Percentiles rank a stretch among this genome's conserved stretches.
Conservation (phyloP, 768 basidiomycete species). For the Russula brevipes region DNA sequence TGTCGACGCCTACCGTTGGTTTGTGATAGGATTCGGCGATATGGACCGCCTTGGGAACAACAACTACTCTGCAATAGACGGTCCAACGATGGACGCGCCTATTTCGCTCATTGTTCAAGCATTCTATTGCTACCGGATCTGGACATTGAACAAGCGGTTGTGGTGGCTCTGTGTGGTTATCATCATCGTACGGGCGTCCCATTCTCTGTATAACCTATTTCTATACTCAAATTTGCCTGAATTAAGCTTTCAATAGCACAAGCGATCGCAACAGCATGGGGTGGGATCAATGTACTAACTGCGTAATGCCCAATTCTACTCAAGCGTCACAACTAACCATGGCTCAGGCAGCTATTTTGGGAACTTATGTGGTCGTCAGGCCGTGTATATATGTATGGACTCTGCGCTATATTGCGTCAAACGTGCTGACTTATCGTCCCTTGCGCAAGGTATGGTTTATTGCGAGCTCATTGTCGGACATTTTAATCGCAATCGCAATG, state of each 20-base stretch:
- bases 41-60: neutral
- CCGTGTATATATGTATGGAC: neutral
- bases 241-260: neutral
- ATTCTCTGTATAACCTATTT: neutral
- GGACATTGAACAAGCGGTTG: neutral
- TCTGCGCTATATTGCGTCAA: neutral
- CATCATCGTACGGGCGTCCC: neutral
- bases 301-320: neutral
- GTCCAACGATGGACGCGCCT: neutral
- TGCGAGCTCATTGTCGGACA: conserved; percentile 9
- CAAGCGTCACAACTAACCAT: neutral
- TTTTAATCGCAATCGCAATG: conserved; percentile 18
- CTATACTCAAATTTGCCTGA: neutral
- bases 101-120: neutral
- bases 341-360: neutral
- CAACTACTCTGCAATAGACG: neutral
- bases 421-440: neutral
- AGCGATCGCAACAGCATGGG: conserved; percentile 7
- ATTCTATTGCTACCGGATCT: conserved; percentile 2
- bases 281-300: neutral
- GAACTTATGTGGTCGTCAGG: neutral
- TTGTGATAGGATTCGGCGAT: conserved; percentile 8
- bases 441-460: conserved; percentile 5
- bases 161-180: neutral
- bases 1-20: too few relatives aligned